phyloP scores from a whole-genome alignment of 2,329 filamentous ascomycete genomes.

The Trichoderma koningii region DNA sequence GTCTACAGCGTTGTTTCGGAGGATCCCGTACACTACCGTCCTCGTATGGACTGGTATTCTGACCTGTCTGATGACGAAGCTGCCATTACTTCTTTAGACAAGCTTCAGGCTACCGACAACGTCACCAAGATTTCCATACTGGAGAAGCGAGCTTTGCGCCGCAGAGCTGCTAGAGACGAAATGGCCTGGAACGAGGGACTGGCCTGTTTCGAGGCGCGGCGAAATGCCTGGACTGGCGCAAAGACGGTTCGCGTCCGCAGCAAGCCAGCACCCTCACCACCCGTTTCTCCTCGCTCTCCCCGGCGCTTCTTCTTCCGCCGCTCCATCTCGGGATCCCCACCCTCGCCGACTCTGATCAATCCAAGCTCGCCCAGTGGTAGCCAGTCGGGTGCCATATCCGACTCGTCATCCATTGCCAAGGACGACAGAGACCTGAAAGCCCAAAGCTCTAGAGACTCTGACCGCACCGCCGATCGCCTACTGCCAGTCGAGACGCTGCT shows the following conservation, averaged over 20 bases:
- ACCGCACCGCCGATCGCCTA: constrained; percentile 32
- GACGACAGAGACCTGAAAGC: constrained; percentile 41
- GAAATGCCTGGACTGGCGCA: constrained; percentile 86
- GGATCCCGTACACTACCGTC: constrained; percentile 52
- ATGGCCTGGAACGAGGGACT: constrained; percentile 79
- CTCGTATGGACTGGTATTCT: constrained; percentile 59
- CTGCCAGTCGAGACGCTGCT: constrained; percentile 63
- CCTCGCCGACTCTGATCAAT: constrained; percentile 32
- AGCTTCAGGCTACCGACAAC: constrained; percentile 49
- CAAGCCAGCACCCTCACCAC: constrained; percentile 46
- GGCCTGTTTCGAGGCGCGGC: constrained; percentile 73
- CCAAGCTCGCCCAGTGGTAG: constrained; percentile 33
- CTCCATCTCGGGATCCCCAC: constrained; percentile 47
- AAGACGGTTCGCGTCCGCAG: constrained; percentile 58
- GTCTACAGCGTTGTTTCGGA: constrained; percentile 61
- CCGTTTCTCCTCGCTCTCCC: constrained; percentile 49
- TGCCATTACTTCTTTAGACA: constrained; percentile 51
- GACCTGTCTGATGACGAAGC: constrained; percentile 56
- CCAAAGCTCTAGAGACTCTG: constrained; percentile 40
- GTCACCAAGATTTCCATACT: constrained; percentile 46
- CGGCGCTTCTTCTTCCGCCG: constrained; percentile 55
- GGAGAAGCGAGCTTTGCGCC: constrained; percentile 57
- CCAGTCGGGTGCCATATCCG: constrained; percentile 44
- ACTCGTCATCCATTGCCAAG: constrained; percentile 47
- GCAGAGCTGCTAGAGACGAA: constrained; percentile 63